phyloP scores from a whole-genome alignment of 352 stramenopile genomes.

The Phytophthora fragariae region DNA sequence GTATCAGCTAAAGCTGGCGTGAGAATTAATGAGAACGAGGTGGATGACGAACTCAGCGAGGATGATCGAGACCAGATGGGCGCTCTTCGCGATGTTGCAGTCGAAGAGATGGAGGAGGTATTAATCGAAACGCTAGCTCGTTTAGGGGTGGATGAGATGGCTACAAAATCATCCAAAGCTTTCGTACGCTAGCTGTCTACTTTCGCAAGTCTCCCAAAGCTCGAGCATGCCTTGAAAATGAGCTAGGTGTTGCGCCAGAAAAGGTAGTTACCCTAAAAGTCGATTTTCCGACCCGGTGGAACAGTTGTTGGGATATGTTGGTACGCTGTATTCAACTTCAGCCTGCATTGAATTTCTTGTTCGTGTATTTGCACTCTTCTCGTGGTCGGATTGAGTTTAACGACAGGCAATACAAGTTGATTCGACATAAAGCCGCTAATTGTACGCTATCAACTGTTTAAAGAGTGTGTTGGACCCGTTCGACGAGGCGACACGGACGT shows the following conservation, averaged over 20 bases:
- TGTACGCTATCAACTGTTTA: neutral
- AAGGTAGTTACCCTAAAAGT: neutral
- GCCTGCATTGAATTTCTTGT: neutral
- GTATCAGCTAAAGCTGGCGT: neutral
- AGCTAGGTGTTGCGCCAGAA: neutral
- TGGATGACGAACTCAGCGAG: slow-evolving; percentile 10
- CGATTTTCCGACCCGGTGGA: neutral
- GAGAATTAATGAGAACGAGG: slow-evolving; percentile 4
- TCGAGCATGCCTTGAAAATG: neutral
- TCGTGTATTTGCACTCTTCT: neutral
- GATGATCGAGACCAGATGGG: slow-evolving; percentile 9
- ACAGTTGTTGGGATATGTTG: neutral
- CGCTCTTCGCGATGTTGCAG: neutral
- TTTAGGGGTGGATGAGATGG: slow-evolving; percentile 8
- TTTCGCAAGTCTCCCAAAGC: slow-evolving; percentile 28
- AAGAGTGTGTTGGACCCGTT: neutral
- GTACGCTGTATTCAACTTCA: neutral
- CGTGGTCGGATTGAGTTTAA: neutral
- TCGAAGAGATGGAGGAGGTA: slow-evolving; percentile 4
- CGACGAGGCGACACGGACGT: neutral
- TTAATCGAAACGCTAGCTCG: neutral
- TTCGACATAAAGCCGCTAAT: neutral
- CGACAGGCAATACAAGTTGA: neutral
- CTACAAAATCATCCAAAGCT: slow-evolving; percentile 14
- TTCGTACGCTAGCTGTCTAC: slow-evolving; percentile 20